These are phyloP conservation scores for Raffaelea albimanens DNA, from an alignment of 2,329 filamentous ascomycete species.

Conservation along the genomic window DNA sequence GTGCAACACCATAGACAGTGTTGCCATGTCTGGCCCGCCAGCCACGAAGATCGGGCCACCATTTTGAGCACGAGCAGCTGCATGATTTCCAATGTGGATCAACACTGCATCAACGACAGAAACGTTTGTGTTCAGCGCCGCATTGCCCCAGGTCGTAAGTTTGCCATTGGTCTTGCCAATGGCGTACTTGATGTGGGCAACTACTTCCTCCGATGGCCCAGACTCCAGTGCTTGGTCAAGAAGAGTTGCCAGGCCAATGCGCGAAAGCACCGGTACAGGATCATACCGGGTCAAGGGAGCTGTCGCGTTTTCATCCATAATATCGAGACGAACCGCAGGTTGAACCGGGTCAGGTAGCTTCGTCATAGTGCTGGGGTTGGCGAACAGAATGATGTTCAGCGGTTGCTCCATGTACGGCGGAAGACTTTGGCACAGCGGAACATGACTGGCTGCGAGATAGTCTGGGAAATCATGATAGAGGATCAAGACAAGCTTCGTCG, in stretches of 20 bases:
- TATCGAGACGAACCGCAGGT: conserved; percentile 65
- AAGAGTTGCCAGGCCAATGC: conserved; percentile 47
- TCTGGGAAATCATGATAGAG: conserved; percentile 93
- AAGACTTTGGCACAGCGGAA: conserved; percentile 70
- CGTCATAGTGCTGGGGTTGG: conserved; percentile 56
- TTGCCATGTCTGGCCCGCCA: conserved; percentile 56
- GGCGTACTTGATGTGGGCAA: conserved; percentile 67
- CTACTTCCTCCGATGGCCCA: conserved; percentile 60
- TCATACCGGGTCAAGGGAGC: conserved; percentile 58
- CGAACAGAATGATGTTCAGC: conserved; percentile 78
- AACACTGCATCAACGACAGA: conserved; percentile 71
- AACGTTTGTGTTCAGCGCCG: conserved; percentile 59
- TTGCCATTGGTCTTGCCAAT: conserved; percentile 50
- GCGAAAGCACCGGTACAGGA: conserved; percentile 42
- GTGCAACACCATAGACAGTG: conserved; percentile 68
- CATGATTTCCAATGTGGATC: conserved; percentile 69
- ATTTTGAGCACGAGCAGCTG: conserved; percentile 52
- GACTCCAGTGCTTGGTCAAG: conserved; percentile 48
- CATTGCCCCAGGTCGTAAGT: conserved; percentile 56
- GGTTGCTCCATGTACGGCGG: conserved; percentile 79
- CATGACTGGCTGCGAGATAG: conserved; percentile 81
- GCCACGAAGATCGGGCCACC: conserved; percentile 55
- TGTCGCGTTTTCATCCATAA: conserved; percentile 63
- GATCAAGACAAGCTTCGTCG: conserved; percentile 72
- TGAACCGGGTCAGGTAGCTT: conserved; percentile 69